These are phyloP conservation scores for Trichophyton equinum DNA, from an alignment of 2,329 filamentous ascomycete species.

Conservation along the genomic window DNA sequence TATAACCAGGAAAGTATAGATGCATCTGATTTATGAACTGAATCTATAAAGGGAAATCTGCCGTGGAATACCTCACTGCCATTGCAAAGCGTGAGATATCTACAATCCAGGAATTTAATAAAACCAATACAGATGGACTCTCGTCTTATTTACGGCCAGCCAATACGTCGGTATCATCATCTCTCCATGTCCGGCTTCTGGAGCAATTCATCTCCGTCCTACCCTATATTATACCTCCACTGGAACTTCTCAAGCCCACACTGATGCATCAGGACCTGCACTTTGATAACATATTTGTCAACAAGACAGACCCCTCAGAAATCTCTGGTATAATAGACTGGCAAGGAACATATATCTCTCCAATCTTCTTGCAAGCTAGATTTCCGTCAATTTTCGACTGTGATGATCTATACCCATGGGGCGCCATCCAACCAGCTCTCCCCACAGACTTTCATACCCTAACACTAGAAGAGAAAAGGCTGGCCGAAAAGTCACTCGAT, in stretches of 20 bases:
- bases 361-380: neutral
- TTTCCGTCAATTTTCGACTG: conserved; percentile 18
- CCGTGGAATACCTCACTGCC: neutral
- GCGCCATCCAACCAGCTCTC: conserved; percentile 11
- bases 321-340: neutral
- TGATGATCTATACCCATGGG: conserved; percentile 17
- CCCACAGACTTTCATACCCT: conserved; percentile 14
- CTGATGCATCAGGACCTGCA: neutral
- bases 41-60: neutral
- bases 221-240: neutral
- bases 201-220: neutral
- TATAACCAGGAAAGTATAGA: neutral
- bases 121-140: neutral
- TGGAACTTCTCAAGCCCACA: neutral
- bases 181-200: neutral
- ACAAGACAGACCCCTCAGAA: neutral
- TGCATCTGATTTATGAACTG: neutral
- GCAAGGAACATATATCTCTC: neutral
- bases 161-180: neutral
- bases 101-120: neutral
- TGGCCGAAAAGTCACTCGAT: conserved; percentile 8
- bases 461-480: conserved; percentile 11
- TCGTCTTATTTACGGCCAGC: neutral
- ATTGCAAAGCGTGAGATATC: neutral
- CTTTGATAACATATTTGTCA: neutral